Evolutionary conservation across 768 basidiomycete species (phyloP), one percentile per base, ranked within the genome.

Genomic region (Collybia sordida): DNA sequence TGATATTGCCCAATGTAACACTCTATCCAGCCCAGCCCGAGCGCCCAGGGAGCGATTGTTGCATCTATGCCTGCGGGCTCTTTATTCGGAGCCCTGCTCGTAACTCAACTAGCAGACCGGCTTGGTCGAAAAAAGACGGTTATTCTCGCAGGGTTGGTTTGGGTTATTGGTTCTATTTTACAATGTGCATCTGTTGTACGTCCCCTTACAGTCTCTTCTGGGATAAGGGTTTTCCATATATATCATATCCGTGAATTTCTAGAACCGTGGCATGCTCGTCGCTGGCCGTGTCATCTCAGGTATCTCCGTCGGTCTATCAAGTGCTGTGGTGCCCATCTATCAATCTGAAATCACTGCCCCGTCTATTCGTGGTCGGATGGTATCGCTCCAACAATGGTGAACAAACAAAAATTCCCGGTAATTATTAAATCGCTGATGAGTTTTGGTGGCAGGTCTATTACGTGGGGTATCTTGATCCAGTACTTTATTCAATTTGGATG

Each of bases 31-130:
- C 86, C 85, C 4, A 59, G 64, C 18, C 71, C 81, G 4, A 74
- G 70, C 47, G 78, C 73, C 6, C 86, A 88, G 69, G 87, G 87
- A 25, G 87, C 77, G 15, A 89, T 89, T 39, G 83, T 86, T n/a
- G 87, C 88, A 3, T 67, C 86, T 35, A 89, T 90, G 86, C 87
- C 87, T 15, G 86, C 85, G 2, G 87, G 84, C 36, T 88, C 86
- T 18, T 73, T 90, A 42, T 49, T 82, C 25, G 88, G 88, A 17
- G 77, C 88, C 3, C 76, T 88, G 23, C 64, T 77, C 15, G 86
- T 87, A 17, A 79, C 80, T 3, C 68, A 74, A 36, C 73, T 88
- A 42, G 87, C 84, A 19, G 88, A 90, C 60, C 63, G 67, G 34
- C 60, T 88, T 17, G 87, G 87, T 35, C 79, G 86, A 31, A 88